A percentile compares a stretch with the other conserved stretches of the same genome.
Evolutionary conservation across 148 eudicot genomes (phyloP).

Genomic region (Bassia scoparia): DNA sequence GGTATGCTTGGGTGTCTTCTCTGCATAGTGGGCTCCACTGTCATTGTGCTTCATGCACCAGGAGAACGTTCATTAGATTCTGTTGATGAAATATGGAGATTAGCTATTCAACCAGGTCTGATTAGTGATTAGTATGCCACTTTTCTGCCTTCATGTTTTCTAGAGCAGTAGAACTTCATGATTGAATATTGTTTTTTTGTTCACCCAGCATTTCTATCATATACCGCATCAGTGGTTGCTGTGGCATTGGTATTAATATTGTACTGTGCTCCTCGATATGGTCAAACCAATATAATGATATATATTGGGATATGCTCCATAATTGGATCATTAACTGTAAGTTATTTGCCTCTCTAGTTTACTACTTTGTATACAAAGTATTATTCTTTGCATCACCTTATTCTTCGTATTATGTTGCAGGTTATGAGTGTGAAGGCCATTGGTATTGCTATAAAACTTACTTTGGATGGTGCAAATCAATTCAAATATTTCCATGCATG

Average conservation of each 20-base stretch:
- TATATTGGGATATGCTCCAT: constrained; percentile 86
- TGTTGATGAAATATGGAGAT: constrained; percentile 80
- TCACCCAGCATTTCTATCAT: constrained; percentile 71
- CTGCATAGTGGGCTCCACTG: constrained; percentile 72
- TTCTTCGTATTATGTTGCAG: constrained; percentile 36
- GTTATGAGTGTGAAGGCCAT: constrained; percentile 97
- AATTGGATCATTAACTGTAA: constrained; percentile 85
- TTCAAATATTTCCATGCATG: constrained; percentile 68
- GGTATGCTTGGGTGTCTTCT: constrained; percentile 84
- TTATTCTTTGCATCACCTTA: not conserved
- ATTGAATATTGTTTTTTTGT: constrained; percentile 22
- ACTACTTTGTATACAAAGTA: not conserved
- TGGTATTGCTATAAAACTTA: constrained; percentile 89
- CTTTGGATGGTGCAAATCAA: constrained; percentile 83
- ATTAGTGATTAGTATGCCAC: constrained; percentile 28
- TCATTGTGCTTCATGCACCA: constrained; percentile 92
- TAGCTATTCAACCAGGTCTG: constrained; percentile 88
- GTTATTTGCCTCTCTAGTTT: constrained; percentile 22
- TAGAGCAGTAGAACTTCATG: not conserved
- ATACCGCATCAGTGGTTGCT: constrained; percentile 68
- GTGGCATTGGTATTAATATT: constrained; percentile 71
- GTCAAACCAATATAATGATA: constrained; percentile 84
- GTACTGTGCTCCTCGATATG: constrained; percentile 85
- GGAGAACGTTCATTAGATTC: constrained; percentile 63
- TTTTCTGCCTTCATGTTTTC: not conserved